Evolutionary conservation across 164 flowering plant genomes (phyloP).

Genomic region (Sedum album): DNA sequence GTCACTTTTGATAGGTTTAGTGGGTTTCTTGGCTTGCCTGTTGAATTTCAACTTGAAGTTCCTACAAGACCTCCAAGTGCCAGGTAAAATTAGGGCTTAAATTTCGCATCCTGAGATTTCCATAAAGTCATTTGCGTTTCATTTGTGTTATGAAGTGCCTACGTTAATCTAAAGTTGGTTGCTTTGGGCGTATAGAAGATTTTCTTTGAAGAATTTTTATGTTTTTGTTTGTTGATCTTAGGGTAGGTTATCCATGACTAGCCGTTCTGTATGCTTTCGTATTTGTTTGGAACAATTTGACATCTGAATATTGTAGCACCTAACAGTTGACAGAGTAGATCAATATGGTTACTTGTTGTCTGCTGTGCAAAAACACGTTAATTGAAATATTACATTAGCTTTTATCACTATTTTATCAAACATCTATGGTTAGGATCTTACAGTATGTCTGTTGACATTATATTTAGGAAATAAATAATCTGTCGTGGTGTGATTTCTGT

Average conservation of each 20-base stretch:
- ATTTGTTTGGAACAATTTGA: neutral
- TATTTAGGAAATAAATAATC: neutral
- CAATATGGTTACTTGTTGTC: neutral
- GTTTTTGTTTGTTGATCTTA: neutral
- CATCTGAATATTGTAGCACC: neutral
- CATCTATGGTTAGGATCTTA: neutral
- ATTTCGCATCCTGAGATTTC: neutral
- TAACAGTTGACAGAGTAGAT: neutral
- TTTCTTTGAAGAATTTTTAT: neutral
- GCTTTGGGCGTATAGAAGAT: neutral
- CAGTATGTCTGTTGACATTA: neutral
- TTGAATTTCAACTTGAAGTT: conserved; percentile 83
- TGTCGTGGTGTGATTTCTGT: neutral
- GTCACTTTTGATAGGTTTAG: conserved; percentile 90
- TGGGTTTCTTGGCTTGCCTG: conserved; percentile 93
- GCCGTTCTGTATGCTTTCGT: neutral
- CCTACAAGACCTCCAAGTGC: conserved; percentile 89
- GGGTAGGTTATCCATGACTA: conserved; percentile 2
- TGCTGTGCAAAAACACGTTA: neutral
- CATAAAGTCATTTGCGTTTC: neutral
- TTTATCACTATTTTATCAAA: neutral
- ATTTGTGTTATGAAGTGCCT: too few relatives aligned
- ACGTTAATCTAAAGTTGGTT: neutral
- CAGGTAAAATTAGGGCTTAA: conserved; percentile 34
- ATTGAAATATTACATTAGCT: neutral